Percentiles rank a stretch among this genome's conserved stretches.
phyloP scores from a whole-genome alignment of 306 rosid genomes.

The Abrus pulchellus region DNA sequence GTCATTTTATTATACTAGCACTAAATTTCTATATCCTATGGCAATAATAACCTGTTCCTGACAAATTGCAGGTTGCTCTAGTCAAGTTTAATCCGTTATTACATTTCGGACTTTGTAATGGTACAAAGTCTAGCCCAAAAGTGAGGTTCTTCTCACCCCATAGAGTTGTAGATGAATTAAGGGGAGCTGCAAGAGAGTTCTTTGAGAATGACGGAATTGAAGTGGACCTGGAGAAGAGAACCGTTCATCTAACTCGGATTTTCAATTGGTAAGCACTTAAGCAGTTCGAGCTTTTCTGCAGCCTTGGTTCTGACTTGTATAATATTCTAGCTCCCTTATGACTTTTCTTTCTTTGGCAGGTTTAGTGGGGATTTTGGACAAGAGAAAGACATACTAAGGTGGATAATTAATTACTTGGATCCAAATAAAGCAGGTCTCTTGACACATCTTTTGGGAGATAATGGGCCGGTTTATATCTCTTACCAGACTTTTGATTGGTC shows the following conservation, averaged over 20 bases:
- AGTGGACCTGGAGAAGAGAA: slow-evolving; percentile 88
- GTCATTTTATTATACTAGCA: neutral
- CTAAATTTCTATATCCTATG: slow-evolving; percentile 3
- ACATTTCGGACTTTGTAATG: slow-evolving; percentile 91
- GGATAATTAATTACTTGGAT: slow-evolving; percentile 77
- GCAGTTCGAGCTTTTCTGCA: slow-evolving; percentile 20
- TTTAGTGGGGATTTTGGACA: slow-evolving; percentile 78
- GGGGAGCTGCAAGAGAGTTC: slow-evolving; percentile 86
- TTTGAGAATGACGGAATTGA: slow-evolving; percentile 76
- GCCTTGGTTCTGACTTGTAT: slow-evolving; percentile 1
- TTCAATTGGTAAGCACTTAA: slow-evolving; percentile 69
- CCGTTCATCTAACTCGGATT: slow-evolving; percentile 69
- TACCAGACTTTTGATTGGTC: slow-evolving; percentile 84
- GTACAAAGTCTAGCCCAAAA: slow-evolving; percentile 85
- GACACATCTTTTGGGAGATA: slow-evolving; percentile 85
- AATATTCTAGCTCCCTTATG: slow-evolving; percentile 13
- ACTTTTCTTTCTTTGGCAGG: slow-evolving; percentile 59
- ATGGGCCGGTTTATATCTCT: slow-evolving; percentile 68
- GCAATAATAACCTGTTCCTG: slow-evolving; percentile 38
- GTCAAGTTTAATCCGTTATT: slow-evolving; percentile 78
- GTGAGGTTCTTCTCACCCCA: slow-evolving; percentile 77
- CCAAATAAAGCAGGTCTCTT: slow-evolving; percentile 89
- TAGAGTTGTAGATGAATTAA: slow-evolving; percentile 80
- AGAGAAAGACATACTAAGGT: slow-evolving; percentile 75
- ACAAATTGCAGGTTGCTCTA: slow-evolving; percentile 66